Percentiles rank a stretch among this genome's conserved stretches.
Evolutionary conservation across 2,329 filamentous ascomycete species (phyloP).

Genomic region (Geoglossum cookeanum): DNA sequence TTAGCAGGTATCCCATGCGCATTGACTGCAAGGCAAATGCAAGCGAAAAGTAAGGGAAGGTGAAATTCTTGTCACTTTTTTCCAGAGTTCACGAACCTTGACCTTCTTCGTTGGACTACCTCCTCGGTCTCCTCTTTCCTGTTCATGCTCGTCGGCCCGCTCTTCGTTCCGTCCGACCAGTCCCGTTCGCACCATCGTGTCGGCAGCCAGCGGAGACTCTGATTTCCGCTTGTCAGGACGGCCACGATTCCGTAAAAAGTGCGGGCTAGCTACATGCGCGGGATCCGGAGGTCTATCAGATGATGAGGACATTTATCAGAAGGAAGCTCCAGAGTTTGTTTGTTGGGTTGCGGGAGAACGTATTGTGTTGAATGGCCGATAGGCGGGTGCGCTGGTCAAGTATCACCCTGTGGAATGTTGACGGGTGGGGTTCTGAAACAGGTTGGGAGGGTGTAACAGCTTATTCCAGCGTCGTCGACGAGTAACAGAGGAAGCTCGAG

Average conservation of each 20-base stretch:
- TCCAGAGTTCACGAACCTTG: background rate
- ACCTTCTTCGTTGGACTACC: background rate
- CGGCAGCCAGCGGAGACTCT: background rate
- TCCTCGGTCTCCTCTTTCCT: background rate
- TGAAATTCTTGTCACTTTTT: background rate
- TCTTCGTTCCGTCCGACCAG: background rate
- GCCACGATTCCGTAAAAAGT: background rate
- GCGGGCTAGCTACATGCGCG: background rate
- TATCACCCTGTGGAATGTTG: conserved; percentile 1
- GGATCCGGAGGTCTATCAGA: background rate
- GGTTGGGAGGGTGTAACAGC: background rate
- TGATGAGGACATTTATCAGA: background rate
- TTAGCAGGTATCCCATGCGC: background rate
- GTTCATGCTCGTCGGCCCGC: background rate
- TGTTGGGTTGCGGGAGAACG: background rate
- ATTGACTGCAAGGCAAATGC: background rate
- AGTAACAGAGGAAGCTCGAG: background rate
- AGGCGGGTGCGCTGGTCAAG: conserved; percentile 2
- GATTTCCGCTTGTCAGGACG: background rate
- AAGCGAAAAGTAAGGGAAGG: background rate
- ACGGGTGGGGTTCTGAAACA: background rate
- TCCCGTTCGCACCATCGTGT: background rate
- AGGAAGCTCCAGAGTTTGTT: background rate
- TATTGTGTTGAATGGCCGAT: background rate
- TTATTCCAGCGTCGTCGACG: background rate